Base-by-base conservation (phyloP, 2,329 filamentous ascomycete species). In the Cladophialophora bantiana region DNA sequence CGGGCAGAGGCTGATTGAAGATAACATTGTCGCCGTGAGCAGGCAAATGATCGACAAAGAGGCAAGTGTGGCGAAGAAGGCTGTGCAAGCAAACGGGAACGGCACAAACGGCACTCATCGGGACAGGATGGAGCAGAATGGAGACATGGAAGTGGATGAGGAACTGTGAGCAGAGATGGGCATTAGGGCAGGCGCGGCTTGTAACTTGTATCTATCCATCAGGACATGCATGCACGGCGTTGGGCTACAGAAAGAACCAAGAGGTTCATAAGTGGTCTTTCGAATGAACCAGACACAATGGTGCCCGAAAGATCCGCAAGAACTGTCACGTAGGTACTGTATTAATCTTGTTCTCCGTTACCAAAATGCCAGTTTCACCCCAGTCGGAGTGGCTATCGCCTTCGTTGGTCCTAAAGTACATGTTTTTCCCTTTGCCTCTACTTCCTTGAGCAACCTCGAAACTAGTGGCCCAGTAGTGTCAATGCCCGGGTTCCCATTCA, bases 41-140 rank as follows among this genome's bases (percentile, higher is more conserved):
- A 87, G 94, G 78, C 95, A 98, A 80, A 97, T 99, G 94, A 98
- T 99, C 75, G 95, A 98, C 83, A 98, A 98, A 83, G 95, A 99
- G 80, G 95, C 95, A 3, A 95, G 93, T 4, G 92, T 96, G 80
- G 92, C 94, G 20, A 89, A 87, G 78, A 89, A 90, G 80, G 85
- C 90, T 67, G 64, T 79, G 70, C 60, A 75, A 68, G 59, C 78
- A 74, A 73, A 85, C 71, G 84, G 83, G 40, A 68, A 73, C 59
- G 64, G 66, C 13, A 50, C 59, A 50, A 50, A 50, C 12, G 45
- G 45, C 42, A 35, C 34, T 12, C 45, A 52, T 50, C 45, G 45
- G 26, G 45, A 50, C 45, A n/a, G 52, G 7, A 2, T 5, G 7
- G 78, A 81, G 61, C 77, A 78, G n/a, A 85, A 85, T 65, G 79